These are phyloP conservation scores for Cyclotella choctawhatcheeana DNA, from an alignment of 108 stramenopile genomes.

Conservation along the genomic window DNA sequence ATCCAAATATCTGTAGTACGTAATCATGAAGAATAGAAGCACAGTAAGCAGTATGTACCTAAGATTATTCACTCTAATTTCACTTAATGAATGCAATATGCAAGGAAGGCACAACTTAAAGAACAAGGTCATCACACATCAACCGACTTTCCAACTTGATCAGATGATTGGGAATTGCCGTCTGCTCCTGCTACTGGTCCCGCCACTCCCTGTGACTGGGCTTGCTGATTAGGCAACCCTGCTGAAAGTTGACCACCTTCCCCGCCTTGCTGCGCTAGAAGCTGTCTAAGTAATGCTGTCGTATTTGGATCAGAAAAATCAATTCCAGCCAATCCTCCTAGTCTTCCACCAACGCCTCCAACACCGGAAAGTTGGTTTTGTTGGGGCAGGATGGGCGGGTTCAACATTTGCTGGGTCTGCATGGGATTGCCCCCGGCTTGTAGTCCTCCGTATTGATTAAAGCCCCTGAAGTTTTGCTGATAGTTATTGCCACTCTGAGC, in stretches of 20 bases:
- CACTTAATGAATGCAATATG: neutral
- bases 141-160: neutral
- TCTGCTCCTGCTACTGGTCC: neutral
- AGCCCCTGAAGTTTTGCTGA: slow-evolving; percentile 32
- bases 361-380: slow-evolving; percentile 41
- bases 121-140: slow-evolving; percentile 4
- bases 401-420: slow-evolving; percentile 42
- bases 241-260: slow-evolving; percentile 7
- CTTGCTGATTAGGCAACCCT: slow-evolving; percentile 6
- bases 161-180: neutral
- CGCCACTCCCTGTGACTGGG: neutral
- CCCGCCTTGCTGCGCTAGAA: slow-evolving; percentile 41
- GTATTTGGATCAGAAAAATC: slow-evolving; percentile 30
- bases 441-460: slow-evolving; percentile 8
- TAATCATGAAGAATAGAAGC: slow-evolving; percentile 9
- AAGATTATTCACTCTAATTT: too few species aligned
- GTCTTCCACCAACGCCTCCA: slow-evolving; percentile 31
- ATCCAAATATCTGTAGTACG: slow-evolving; percentile 15
- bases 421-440: slow-evolving; percentile 27
- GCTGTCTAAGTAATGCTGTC: slow-evolving; percentile 39
- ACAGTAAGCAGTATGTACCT: too few species aligned
- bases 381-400: slow-evolving; percentile 23
- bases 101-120: too few species aligned
- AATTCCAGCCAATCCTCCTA: slow-evolving; percentile 25
- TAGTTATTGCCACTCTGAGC: slow-evolving; percentile 19